These are phyloP conservation scores for Thielaviopsis punctulata DNA, from an alignment of 2,329 filamentous ascomycete genomes.

Conservation along the genomic window DNA sequence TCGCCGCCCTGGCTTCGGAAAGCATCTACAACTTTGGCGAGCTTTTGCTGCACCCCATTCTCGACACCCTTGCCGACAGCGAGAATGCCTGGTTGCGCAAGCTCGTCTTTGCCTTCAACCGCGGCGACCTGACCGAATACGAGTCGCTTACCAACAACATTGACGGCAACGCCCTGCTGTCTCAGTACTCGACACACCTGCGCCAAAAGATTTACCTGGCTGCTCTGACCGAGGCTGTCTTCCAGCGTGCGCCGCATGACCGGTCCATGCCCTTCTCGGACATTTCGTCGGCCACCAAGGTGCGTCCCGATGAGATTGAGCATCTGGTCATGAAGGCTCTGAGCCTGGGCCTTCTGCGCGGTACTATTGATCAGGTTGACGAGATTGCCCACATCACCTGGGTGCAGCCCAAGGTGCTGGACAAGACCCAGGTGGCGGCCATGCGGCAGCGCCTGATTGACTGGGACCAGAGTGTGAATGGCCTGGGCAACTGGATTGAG, in stretches of 20 bases:
- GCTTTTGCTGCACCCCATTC: slow-evolving; percentile 90
- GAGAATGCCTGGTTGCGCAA: slow-evolving; percentile 79
- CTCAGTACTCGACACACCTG: slow-evolving; percentile 65
- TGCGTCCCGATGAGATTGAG: slow-evolving; percentile 81
- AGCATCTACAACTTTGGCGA: slow-evolving; percentile 99
- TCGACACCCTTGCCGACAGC: slow-evolving; percentile 57
- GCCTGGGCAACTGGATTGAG: slow-evolving; percentile 95
- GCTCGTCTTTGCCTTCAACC: slow-evolving; percentile 94
- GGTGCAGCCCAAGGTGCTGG: slow-evolving; percentile 96
- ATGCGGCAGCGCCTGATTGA: slow-evolving; percentile 80
- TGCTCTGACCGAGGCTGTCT: slow-evolving; percentile 87
- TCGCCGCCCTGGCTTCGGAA: slow-evolving; percentile 82
- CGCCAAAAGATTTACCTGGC: slow-evolving; percentile 98
- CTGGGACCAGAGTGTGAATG: slow-evolving; percentile 92
- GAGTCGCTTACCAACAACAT: slow-evolving; percentile 70
- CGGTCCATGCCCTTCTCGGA: slow-evolving; percentile 82
- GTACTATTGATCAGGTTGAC: slow-evolving; percentile 91
- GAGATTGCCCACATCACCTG: slow-evolving; percentile 90
- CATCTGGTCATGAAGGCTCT: slow-evolving; percentile 99
- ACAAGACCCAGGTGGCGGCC: slow-evolving; percentile 84
- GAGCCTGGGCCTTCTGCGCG: slow-evolving; percentile 73
- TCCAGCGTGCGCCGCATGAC: slow-evolving; percentile 88
- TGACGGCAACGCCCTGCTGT: slow-evolving; percentile 59
- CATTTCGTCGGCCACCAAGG: slow-evolving; percentile 84
- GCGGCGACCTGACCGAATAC: slow-evolving; percentile 77